Evolutionary conservation across 768 basidiomycete species (phyloP), one percentile per base, ranked within the genome.

Genomic region (Galerina marginata): DNA sequence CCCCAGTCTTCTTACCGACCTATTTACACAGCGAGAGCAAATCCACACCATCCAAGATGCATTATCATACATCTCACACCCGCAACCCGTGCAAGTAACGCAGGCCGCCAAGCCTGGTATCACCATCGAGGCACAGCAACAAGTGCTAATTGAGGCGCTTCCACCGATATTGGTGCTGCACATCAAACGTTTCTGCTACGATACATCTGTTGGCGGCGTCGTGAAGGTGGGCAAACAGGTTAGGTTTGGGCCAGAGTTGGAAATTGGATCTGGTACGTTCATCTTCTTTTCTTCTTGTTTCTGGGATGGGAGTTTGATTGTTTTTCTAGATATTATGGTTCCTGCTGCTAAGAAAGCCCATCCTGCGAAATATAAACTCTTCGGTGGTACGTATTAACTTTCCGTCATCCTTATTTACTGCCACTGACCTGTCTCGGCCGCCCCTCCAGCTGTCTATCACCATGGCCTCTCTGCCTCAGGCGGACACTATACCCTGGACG

Each of bases 401-500:
- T 23, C 12, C 11, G 16, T 38, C 2, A 46, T 26, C 26, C 1
- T 25, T 37, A 3, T 6, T 40, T 20, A 20, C 20, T 20, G 20
- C 40, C 7, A 26, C 36, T 55, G 33, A 33, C 42, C 60, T 47
- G 38, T 36, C 46, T 53, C 15, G 45, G 51, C 49, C 12, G 23
- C 51, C 45, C 53, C 29, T 52, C 2, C 64, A 92, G 96, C 88
- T 9, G 76, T 98, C 11, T 98, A 98, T 73, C 96, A 99, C 72
- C 96, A 99, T 65, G 96, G 96, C 2, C 79, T 82, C 29, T 92
- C 92, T 6, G 94, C 96, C 0, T 89, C 89, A 1, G 95, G 95
- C 2, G 96, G 96, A 1, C 96, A 98, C 74, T 99, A 98, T 77
- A 99, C 96, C 2, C 85, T 96, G 48, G 91, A 95, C 67, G 91